These are phyloP conservation scores for Russula sp. DNA, from an alignment of 768 basidiomycete species.

Conservation along the genomic window DNA sequence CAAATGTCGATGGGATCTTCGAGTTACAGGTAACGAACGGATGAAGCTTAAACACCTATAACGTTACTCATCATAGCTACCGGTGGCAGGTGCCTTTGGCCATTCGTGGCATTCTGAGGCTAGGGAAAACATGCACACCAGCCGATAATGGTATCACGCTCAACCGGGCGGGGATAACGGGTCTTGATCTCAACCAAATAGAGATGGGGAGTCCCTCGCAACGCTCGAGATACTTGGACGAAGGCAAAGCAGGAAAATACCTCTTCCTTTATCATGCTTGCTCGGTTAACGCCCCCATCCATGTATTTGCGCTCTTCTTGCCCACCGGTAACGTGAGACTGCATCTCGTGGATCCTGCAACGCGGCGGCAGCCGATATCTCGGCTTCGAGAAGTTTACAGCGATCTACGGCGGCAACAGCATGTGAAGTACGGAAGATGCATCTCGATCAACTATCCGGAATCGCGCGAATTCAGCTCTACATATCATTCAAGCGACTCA, in stretches of 20 bases:
- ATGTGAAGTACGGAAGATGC: conserved; percentile 35
- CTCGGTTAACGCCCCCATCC: conserved; percentile 65
- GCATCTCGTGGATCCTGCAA: conserved; percentile 86
- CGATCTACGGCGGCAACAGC: conserved; percentile 52
- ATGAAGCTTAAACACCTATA: not conserved
- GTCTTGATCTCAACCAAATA: conserved; percentile 80
- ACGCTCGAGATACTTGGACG: conserved; percentile 65
- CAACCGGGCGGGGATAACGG: conserved; percentile 73
- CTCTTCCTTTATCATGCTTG: conserved; percentile 86
- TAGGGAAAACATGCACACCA: conserved; percentile 78
- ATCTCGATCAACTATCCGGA: conserved; percentile 60
- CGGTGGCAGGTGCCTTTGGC: conserved; percentile 66
- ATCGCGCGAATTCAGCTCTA: conserved; percentile 52
- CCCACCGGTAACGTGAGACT: conserved; percentile 65
- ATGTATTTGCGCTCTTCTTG: conserved; percentile 84
- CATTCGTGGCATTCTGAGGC: conserved; percentile 70
- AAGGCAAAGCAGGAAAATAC: conserved; percentile 65
- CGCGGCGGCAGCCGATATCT: conserved; percentile 75
- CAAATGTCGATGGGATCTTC: conserved; percentile 91
- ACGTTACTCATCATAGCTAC: not conserved
- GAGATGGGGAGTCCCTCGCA: conserved; percentile 54
- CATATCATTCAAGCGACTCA: conserved; percentile 72
- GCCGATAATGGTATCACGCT: conserved; percentile 64
- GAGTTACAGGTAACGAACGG: conserved; percentile 67
- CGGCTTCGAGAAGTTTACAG: conserved; percentile 70